Percentiles rank a stretch among this genome's conserved stretches.
These are phyloP conservation scores for Trichoderma guizhouense DNA, from an alignment of 2,329 filamentous ascomycete genomes.

Conservation along the genomic window DNA sequence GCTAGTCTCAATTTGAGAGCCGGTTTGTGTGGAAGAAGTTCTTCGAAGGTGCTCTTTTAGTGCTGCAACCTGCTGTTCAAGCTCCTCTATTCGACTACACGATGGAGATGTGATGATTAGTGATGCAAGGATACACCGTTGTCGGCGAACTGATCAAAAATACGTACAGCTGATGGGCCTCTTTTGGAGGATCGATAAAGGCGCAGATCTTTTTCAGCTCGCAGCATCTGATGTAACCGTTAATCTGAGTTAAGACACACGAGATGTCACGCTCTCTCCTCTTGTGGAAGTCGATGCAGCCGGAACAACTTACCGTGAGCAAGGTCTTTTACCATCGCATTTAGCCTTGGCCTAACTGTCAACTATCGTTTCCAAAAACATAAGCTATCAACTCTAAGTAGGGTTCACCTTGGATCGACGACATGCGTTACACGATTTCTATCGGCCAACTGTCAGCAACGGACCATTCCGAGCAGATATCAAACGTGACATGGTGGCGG, in stretches of 20 bases:
- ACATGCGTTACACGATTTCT: conserved; percentile 29
- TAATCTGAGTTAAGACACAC: conserved; percentile 2
- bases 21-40: background rate
- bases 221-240: conserved; percentile 21
- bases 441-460: background rate
- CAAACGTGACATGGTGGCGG: conserved; percentile 6
- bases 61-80: conserved; percentile 18
- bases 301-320: conserved; percentile 23
- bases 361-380: background rate
- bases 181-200: conserved; percentile 25
- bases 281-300: background rate
- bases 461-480: background rate
- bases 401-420: conserved; percentile 27
- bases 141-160: background rate
- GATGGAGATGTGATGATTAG: background rate
- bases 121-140: background rate
- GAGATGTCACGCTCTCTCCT: background rate
- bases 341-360: conserved; percentile 19
- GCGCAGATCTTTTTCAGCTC: conserved; percentile 24
- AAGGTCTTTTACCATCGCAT: conserved; percentile 27
- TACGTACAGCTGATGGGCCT: conserved; percentile 23
- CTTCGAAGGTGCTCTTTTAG: conserved; percentile 19
- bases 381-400: background rate
- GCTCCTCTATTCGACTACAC: conserved; percentile 23
- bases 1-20: background rate